Evolutionary conservation across 768 basidiomycete species (phyloP).

Genomic region (Tylopilus rubrobrunneus): DNA sequence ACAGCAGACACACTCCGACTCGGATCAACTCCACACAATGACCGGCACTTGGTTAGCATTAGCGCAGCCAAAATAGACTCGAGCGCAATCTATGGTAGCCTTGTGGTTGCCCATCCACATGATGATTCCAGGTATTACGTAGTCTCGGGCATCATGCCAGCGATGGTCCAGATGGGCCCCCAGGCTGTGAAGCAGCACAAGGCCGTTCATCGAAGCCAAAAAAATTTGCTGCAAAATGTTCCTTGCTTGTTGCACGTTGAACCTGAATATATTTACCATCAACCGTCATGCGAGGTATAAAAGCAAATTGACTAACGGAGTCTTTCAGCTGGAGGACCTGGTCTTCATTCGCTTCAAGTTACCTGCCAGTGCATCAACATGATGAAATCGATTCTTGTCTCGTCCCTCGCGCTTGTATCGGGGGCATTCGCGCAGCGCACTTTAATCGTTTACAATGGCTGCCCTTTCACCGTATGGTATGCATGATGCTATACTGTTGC

Average conservation of each 20-base stretch:
- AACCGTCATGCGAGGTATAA: conserved; percentile 13
- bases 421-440: conserved; percentile 46
- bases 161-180: too few species aligned
- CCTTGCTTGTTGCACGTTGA: not conserved
- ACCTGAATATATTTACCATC: conserved; percentile 1
- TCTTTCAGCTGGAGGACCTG: not conserved
- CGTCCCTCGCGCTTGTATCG: conserved; percentile 30
- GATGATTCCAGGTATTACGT: not conserved
- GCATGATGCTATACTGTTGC: conserved; percentile 7
- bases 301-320: not conserved
- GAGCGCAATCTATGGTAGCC: not conserved
- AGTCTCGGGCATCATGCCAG: too few species aligned
- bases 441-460: conserved; percentile 58
- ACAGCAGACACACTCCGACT: too few species aligned
- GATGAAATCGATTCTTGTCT: conserved; percentile 24
- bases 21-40: too few species aligned
- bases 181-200: not conserved
- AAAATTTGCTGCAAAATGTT: not conserved
- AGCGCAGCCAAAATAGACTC: not conserved
- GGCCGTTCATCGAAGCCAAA: not conserved
- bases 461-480: conserved; percentile 68
- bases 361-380: not conserved
- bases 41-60: not conserved
- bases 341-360: too few species aligned
- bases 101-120: not conserved